Evolutionary conservation across 2,329 filamentous ascomycete species (phyloP).

Genomic region (Hypomyces perniciosus): DNA sequence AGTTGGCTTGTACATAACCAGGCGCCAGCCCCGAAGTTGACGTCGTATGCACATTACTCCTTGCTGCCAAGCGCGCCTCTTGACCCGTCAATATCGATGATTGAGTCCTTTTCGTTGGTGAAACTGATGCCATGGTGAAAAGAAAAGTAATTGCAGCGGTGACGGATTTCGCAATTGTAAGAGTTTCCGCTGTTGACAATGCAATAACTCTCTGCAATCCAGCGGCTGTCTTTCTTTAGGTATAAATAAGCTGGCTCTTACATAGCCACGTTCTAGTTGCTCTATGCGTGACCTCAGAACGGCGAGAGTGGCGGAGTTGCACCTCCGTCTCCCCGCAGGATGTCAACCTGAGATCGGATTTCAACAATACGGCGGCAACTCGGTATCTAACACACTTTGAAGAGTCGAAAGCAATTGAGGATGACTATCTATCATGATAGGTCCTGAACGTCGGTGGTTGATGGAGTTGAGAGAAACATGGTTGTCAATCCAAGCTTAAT

Average conservation of each 20-base stretch:
- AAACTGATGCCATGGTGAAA: background rate
- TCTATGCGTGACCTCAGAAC: background rate
- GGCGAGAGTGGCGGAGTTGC: slow-evolving; percentile 14
- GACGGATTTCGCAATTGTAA: too few relatives aligned
- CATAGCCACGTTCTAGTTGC: background rate
- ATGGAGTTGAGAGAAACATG: too few relatives aligned
- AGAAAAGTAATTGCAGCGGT: background rate
- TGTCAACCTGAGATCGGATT: too few relatives aligned
- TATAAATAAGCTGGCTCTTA: too few relatives aligned
- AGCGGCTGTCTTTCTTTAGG: too few relatives aligned
- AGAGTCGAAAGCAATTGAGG: too few relatives aligned
- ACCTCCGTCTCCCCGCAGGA: slow-evolving; percentile 8
- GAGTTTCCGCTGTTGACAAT: too few relatives aligned
- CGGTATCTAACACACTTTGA: too few relatives aligned
- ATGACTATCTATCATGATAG: too few relatives aligned
- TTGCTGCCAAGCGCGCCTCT: slow-evolving; percentile 38
- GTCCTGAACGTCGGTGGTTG: too few relatives aligned
- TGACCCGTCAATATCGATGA: slow-evolving; percentile 19
- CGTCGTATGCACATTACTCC: slow-evolving; percentile 31
- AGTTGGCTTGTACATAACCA: slow-evolving; percentile 54
- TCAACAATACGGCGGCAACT: background rate
- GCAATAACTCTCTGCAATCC: too few relatives aligned
- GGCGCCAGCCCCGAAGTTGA: slow-evolving; percentile 51
- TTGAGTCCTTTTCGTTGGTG: background rate
- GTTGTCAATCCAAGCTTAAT: too few relatives aligned